A percentile compares a stretch with the other conserved stretches of the same genome.
phyloP scores from a whole-genome alignment of 176 grass and related monocot genomes.

The Tuctoria greenei region DNA sequence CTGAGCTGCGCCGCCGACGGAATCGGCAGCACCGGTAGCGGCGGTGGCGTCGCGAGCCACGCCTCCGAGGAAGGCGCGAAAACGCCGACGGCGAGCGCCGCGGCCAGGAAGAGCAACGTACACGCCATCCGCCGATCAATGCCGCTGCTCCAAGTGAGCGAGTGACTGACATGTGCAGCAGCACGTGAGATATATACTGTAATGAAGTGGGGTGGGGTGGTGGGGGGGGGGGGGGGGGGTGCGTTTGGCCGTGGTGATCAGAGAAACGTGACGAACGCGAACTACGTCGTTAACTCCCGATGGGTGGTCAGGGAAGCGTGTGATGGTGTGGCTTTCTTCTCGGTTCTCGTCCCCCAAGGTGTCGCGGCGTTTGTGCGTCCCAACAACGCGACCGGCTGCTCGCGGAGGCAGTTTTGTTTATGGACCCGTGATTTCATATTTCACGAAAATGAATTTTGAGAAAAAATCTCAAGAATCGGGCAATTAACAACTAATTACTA shows the following conservation, averaged over 20 bases:
- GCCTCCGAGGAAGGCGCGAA: neutral
- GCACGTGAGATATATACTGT: neutral
- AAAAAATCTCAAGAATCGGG: no score
- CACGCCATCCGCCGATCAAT: neutral
- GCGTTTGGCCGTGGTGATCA: neutral
- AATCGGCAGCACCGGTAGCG: slow-evolving; percentile 62
- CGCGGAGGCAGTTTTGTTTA: neutral
- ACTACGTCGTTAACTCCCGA: no score
- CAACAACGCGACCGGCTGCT: neutral
- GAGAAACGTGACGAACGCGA: neutral
- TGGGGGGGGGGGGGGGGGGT: no score
- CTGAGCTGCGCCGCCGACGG: slow-evolving; percentile 73
- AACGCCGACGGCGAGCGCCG: neutral
- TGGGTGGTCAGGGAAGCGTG: neutral
- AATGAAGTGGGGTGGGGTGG: no score
- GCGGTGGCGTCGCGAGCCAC: slow-evolving; percentile 40
- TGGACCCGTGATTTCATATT: no score
- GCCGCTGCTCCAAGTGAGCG: neutral
- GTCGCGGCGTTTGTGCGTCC: neutral
- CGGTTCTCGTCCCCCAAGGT: no score
- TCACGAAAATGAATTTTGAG: no score
- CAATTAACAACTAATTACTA: no score
- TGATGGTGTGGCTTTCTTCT: neutral
- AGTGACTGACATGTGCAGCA: no score
- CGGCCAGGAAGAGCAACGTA: neutral